Evolutionary conservation across 2,329 filamentous ascomycete genomes (phyloP), one percentile per base, ranked within the genome.

Genomic region (Spiromastix sp.): DNA sequence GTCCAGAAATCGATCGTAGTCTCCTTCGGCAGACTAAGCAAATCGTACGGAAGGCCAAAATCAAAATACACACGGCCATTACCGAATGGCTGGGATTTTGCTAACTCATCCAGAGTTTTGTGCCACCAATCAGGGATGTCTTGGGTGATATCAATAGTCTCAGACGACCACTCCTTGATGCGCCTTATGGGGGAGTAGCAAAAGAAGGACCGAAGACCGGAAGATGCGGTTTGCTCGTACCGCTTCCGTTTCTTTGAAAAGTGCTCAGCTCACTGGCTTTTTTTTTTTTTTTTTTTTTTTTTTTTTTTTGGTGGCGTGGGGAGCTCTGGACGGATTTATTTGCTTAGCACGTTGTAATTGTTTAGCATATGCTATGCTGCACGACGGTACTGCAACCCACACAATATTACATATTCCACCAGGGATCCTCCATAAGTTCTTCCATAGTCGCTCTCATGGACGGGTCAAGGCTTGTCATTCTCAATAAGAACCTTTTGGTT

Each of bases 401-500:
- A n/a, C n/a, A n/a, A n/a, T n/a, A n/a, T n/a, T n/a, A n/a, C n/a
- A n/a, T n/a, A n/a, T n/a, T n/a, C n/a, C n/a, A n/a, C n/a, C n/a
- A n/a, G n/a, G n/a, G n/a, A n/a, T n/a, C n/a, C n/a, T n/a, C n/a
- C n/a, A n/a, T n/a, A n/a, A n/a, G n/a, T n/a, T n/a, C n/a, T n/a
- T 37, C 34, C 37, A 52, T 50, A 26, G 44, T 49, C 37, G 43
- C 48, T 44, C 50, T 50, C 39, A 52, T 51, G 22, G 34, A 42
- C 33, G 48, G 50, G 46, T 50, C 45, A 21, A 55, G 47, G 30
- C 54, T 50, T 29, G 40, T 52, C 48, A 55, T 55, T 37, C 40
- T 53, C 25, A 42, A 46, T 40, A 55, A 51, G 31, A 54, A 38
- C 36, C 41, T 49, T 44, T 55, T 50, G 44, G 44, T 39, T 34